Conservation (phyloP, 2,329 filamentous ascomycete species). For the Aspergillus piperis region DNA sequence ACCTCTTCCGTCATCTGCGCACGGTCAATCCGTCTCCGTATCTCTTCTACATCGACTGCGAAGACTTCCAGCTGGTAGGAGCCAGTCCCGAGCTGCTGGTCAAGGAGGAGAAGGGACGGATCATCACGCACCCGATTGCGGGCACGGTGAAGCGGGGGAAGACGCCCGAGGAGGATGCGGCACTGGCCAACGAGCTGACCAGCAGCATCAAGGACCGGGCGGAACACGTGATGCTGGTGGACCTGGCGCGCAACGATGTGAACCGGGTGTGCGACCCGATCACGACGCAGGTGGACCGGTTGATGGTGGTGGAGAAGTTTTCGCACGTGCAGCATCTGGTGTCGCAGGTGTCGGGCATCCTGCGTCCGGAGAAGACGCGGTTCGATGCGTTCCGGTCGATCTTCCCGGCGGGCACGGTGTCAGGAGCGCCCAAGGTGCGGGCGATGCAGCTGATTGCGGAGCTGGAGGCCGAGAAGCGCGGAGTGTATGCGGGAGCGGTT, state of each 20-base stretch:
- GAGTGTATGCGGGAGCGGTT: constrained; percentile 92
- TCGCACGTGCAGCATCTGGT: constrained; percentile 97
- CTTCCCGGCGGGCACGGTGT: constrained; percentile 95
- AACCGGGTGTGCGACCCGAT: constrained; percentile 92
- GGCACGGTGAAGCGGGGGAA: constrained; percentile 88
- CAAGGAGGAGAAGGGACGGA: constrained; percentile 80
- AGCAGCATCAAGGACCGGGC: constrained; percentile 86
- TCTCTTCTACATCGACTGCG: constrained; percentile 92
- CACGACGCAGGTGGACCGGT: constrained; percentile 83
- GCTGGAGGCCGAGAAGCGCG: constrained; percentile 88
- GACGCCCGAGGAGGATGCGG: constrained; percentile 77
- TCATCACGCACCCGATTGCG: constrained; percentile 96
- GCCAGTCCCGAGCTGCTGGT: constrained; percentile 93
- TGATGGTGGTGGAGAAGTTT: constrained; percentile 95
- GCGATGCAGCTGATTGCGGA: constrained; percentile 98
- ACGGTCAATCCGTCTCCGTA: constrained; percentile 98
- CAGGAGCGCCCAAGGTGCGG: constrained; percentile 89
- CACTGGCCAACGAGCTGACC: constrained; percentile 73
- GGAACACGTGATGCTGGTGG: constrained; percentile 97
- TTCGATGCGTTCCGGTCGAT: constrained; percentile 97
- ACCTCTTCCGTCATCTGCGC: constrained; percentile 92
- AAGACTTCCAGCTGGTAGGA: constrained; percentile 90
- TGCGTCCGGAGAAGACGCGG: constrained; percentile 78
- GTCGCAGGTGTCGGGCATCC: constrained; percentile 89
- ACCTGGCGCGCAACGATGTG: constrained; percentile 92